phyloP scores from a whole-genome alignment of 1,284 basidiomycete genomes.

The Boletus subluridellus region DNA sequence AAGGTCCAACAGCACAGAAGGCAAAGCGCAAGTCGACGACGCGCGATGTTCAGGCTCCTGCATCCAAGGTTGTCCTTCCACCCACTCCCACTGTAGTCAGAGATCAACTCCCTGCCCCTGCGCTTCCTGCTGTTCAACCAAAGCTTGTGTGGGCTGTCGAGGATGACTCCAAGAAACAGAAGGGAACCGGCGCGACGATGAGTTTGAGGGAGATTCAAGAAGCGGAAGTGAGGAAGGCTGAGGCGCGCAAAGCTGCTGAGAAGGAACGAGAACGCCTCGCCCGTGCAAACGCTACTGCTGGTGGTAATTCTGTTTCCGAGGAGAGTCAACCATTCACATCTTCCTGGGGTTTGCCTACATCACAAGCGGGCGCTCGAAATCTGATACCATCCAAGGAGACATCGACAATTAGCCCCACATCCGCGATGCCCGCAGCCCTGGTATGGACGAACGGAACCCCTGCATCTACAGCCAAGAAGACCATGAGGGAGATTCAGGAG shows the following conservation, averaged over 20 bases:
- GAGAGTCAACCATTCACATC: constrained; percentile 60
- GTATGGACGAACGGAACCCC: constrained; percentile 69
- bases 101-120: constrained; percentile 28
- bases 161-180: constrained; percentile 59
- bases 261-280: constrained; percentile 60
- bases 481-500: constrained; percentile 98
- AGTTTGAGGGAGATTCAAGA: constrained; percentile 95
- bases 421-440: constrained; percentile 35
- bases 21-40: constrained; percentile 30
- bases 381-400: constrained; percentile 46
- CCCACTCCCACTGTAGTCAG: constrained; percentile 14
- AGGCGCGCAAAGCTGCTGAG: constrained; percentile 67
- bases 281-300: constrained; percentile 45
- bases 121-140: constrained; percentile 29
- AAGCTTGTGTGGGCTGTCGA: constrained; percentile 63
- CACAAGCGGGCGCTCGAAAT: constrained; percentile 59
- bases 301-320: constrained; percentile 40
- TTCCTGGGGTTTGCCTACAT: constrained; percentile 77
- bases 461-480: constrained; percentile 70
- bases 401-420: constrained; percentile 35
- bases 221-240: constrained; percentile 79
- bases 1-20: constrained; percentile 23
- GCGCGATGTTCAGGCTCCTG: constrained; percentile 26
- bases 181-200: constrained; percentile 45
- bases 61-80: constrained; percentile 23